These are phyloP conservation scores for Tilletia indica DNA, from an alignment of 1,284 basidiomycete species.

Conservation along the genomic window DNA sequence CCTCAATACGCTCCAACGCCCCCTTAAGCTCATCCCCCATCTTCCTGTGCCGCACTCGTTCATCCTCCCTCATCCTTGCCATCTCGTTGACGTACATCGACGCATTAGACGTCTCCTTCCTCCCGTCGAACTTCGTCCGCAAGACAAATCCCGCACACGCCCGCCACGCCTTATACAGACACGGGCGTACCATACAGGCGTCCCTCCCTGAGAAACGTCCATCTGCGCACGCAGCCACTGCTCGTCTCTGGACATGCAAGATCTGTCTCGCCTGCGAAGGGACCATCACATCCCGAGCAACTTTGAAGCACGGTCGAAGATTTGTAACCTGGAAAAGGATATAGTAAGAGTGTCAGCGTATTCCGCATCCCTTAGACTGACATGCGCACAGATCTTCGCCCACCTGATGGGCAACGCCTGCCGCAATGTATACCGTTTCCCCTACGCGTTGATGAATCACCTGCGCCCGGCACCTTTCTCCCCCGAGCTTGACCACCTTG, in stretches of 20 bases:
- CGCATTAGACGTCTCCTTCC: no score
- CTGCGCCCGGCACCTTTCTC: not conserved
- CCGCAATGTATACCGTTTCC: not conserved
- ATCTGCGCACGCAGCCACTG: not conserved
- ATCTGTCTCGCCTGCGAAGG: not conserved
- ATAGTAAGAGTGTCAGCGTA: not conserved
- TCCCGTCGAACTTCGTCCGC: no score
- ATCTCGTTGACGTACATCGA: no score
- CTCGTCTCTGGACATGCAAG: not conserved
- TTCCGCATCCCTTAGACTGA: not conserved
- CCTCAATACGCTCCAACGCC: no score
- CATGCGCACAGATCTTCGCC: not conserved
- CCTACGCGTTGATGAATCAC: not conserved
- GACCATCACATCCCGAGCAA: not conserved
- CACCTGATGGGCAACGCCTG: not conserved
- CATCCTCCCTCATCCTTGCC: no score
- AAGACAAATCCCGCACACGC: no score
- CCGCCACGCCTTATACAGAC: not conserved
- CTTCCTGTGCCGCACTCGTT: no score
- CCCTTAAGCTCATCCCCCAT: no score
- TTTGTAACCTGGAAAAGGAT: not conserved
- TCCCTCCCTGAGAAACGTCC: not conserved
- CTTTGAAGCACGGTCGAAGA: not conserved
- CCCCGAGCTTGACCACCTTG: not conserved
- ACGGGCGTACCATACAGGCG: not conserved